These are phyloP conservation scores for Piloderma croceum DNA, from an alignment of 768 basidiomycete species.

Conservation along the genomic window DNA sequence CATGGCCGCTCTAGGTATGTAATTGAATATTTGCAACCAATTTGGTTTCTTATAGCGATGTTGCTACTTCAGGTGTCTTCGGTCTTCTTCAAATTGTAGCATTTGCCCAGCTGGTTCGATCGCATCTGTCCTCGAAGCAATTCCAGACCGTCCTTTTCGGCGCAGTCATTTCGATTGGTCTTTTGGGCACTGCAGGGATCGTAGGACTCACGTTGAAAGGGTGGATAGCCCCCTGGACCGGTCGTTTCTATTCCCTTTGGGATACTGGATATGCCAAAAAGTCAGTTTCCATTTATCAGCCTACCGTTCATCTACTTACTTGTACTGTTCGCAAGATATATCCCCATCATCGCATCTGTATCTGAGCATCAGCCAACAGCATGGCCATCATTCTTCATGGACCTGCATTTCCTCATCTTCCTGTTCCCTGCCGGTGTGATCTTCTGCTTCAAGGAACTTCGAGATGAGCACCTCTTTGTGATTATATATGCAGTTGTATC, in stretches of 20 bases:
- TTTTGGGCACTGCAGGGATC: conserved; percentile 69
- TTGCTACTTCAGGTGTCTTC: conserved; percentile 65
- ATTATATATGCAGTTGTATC: conserved; percentile 96
- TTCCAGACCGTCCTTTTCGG: conserved; percentile 78
- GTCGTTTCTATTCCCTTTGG: conserved; percentile 98
- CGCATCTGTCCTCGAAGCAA: conserved; percentile 86
- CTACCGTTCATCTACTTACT: conserved; percentile 10
- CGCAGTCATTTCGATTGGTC: conserved; percentile 61
- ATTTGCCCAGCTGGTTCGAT: conserved; percentile 83
- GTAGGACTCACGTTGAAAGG: conserved; percentile 85
- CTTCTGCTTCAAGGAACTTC: conserved; percentile 88
- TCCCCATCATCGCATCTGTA: conserved; percentile 97
- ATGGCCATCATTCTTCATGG: conserved; percentile 99
- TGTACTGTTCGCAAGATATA: conserved; percentile 58
- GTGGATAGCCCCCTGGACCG: conserved; percentile 99
- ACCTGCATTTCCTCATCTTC: conserved; percentile 96
- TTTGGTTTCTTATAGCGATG: conserved; percentile 8
- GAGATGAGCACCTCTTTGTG: conserved; percentile 97
- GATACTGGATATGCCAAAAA: conserved; percentile 99
- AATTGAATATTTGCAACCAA: neutral
- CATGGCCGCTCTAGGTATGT: conserved; percentile 91
- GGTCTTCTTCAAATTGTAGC: conserved; percentile 95
- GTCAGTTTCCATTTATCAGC: conserved; percentile 35
- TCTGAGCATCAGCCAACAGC: conserved; percentile 99
- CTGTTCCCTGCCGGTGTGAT: conserved; percentile 95